These are phyloP conservation scores for Plantago rigida DNA, from an alignment of 305 asterid species.

Conservation along the genomic window DNA sequence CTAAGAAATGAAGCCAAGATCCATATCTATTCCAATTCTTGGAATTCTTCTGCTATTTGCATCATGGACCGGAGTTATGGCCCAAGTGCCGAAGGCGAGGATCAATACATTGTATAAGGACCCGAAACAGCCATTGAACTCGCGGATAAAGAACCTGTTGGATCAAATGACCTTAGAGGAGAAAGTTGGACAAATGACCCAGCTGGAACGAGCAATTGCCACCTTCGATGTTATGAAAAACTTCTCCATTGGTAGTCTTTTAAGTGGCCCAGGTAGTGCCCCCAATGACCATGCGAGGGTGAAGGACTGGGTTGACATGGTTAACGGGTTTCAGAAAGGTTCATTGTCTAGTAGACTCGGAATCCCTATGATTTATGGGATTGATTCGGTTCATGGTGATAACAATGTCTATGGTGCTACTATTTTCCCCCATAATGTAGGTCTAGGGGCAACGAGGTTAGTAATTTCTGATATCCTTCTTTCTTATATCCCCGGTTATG, in stretches of 20 bases:
- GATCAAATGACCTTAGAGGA: constrained; percentile 19
- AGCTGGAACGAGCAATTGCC: background rate
- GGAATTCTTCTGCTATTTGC: constrained; percentile 9
- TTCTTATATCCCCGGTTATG: background rate
- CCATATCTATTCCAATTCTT: background rate
- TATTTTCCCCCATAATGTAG: constrained; percentile 24
- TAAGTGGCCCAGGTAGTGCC: constrained; percentile 14
- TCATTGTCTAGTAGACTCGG: constrained; percentile 21
- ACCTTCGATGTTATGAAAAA: constrained; percentile 6
- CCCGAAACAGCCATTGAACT: constrained; percentile 9
- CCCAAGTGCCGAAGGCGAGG: background rate
- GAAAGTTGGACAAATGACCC: constrained; percentile 21
- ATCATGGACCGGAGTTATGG: constrained; percentile 11
- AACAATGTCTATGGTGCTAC: constrained; percentile 22
- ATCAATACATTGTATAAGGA: constrained; percentile 13
- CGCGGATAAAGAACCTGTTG: constrained; percentile 8
- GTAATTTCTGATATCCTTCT: background rate
- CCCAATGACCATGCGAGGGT: background rate
- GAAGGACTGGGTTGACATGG: constrained; percentile 22
- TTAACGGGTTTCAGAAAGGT: constrained; percentile 18
- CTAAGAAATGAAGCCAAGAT: background rate
- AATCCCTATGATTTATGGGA: constrained; percentile 22
- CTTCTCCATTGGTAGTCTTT: constrained; percentile 5
- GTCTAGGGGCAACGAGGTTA: constrained; percentile 23
- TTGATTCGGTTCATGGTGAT: constrained; percentile 25